Evolutionary conservation across 2,329 filamentous ascomycete genomes (phyloP).

Genomic region (Mariannaea elegans): DNA sequence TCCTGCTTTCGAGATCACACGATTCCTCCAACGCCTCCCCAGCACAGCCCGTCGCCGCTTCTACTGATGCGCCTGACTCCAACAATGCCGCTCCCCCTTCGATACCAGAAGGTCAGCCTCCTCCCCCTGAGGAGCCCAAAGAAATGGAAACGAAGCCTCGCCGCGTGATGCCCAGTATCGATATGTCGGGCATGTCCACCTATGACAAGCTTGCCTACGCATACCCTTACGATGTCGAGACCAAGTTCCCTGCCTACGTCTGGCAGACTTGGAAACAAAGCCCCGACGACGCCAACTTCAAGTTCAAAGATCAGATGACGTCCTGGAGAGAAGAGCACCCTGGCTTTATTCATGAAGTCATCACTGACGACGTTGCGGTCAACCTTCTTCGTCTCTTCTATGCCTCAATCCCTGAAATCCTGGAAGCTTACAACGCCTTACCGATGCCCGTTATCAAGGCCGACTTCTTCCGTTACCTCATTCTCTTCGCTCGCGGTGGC

Average conservation of each 20-base stretch:
- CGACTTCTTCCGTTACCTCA: slow-evolving; percentile 81
- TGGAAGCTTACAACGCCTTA: slow-evolving; percentile 78
- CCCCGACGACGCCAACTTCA: slow-evolving; percentile 79
- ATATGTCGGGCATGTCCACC: slow-evolving; percentile 76
- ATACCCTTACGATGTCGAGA: slow-evolving; percentile 89
- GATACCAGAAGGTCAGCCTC: slow-evolving; percentile 30
- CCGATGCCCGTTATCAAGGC: slow-evolving; percentile 80
- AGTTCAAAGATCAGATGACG: slow-evolving; percentile 84
- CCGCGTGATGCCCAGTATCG: slow-evolving; percentile 60
- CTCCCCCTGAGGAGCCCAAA: slow-evolving; percentile 26
- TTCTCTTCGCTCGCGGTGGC: slow-evolving; percentile 67
- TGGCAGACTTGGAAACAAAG: slow-evolving; percentile 99
- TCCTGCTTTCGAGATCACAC: slow-evolving; percentile 73
- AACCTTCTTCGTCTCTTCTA: slow-evolving; percentile 88
- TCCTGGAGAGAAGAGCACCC: slow-evolving; percentile 91
- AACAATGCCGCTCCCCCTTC: slow-evolving; percentile 34
- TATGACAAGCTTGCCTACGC: slow-evolving; percentile 88
- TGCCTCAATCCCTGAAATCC: slow-evolving; percentile 79
- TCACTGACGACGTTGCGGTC: slow-evolving; percentile 87
- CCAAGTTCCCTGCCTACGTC: slow-evolving; percentile 95
- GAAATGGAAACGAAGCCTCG: slow-evolving; percentile 31
- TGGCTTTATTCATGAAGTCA: slow-evolving; percentile 93
- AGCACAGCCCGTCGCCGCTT: slow-evolving; percentile 23
- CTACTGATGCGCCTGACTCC: slow-evolving; percentile 23
- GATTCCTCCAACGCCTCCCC: slow-evolving; percentile 35